A percentile compares a stretch with the other conserved stretches of the same genome.
Conservation (phyloP, 2,329 filamentous ascomycete genomes). For the Magnaporthiopsis incrustans region DNA sequence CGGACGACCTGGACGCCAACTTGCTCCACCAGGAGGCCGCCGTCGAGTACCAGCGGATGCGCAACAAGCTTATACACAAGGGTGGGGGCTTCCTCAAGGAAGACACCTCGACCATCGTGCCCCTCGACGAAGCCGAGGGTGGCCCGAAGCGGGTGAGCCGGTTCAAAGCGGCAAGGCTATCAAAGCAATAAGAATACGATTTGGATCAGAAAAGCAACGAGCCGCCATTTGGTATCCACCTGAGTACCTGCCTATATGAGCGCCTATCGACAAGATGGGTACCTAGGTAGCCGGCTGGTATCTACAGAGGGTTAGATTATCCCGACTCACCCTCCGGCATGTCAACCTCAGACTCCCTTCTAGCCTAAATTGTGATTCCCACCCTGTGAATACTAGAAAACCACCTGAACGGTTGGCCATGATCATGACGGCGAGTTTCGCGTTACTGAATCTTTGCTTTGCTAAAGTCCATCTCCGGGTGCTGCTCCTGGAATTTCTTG, state of each 20-base stretch:
- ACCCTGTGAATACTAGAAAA: not conserved
- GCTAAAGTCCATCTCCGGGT: constrained; percentile 65
- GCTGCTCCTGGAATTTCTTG: constrained; percentile 82
- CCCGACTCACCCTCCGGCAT: not conserved
- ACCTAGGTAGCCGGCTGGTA: not conserved
- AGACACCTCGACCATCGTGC: constrained; percentile 58
- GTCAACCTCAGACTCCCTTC: not conserved
- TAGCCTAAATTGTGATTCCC: not conserved
- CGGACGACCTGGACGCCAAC: constrained; percentile 64
- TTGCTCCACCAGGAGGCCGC: constrained; percentile 71
- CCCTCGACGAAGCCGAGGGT: constrained; percentile 59
- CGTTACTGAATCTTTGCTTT: constrained; percentile 56
- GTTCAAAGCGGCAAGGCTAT: constrained; percentile 64
- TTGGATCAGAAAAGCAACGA: not conserved
- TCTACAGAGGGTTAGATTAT: not conserved
- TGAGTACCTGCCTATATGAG: not conserved
- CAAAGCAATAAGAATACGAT: constrained; percentile 24
- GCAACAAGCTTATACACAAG: constrained; percentile 74
- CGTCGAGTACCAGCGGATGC: constrained; percentile 72
- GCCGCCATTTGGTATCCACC: not conserved
- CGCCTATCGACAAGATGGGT: not conserved
- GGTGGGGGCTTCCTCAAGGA: constrained; percentile 75
- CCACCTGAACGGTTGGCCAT: not conserved
- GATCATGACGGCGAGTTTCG: not conserved
- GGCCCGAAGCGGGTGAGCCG: constrained; percentile 58